These are phyloP conservation scores for Cylindrotheca closterium DNA, from an alignment of 108 stramenopile species.

Conservation along the genomic window DNA sequence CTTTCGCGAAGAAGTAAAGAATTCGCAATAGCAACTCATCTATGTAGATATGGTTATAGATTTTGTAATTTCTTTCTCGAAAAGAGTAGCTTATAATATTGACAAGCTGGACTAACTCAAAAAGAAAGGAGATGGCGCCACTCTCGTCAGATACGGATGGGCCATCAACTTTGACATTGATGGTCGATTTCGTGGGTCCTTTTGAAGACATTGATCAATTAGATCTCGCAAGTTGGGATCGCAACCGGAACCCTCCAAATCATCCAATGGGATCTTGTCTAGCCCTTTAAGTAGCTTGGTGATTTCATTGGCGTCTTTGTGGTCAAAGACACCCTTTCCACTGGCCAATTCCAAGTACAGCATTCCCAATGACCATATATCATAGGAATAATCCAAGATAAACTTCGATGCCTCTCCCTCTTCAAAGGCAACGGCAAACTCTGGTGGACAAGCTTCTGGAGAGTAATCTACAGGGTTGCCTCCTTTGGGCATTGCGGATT, in stretches of 20 bases:
- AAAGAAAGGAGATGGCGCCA: no score
- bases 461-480: conserved; percentile 85
- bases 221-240: conserved; percentile 61
- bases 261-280: conserved; percentile 43
- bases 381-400: conserved; percentile 68
- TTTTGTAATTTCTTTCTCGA: no score
- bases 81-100: no score
- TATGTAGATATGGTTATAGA: no score
- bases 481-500: conserved; percentile 74
- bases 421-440: conserved; percentile 80
- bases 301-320: conserved; percentile 61
- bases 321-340: conserved; percentile 75
- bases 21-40: no score
- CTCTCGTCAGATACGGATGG: conserved; percentile 81
- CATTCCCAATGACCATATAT: conserved; percentile 88
- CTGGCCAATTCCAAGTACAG: conserved; percentile 77
- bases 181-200: conserved; percentile 64
- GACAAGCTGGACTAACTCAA: no score
- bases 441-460: conserved; percentile 89
- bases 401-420: conserved; percentile 74
- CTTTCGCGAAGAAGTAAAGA: no score
- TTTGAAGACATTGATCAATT: conserved; percentile 58
- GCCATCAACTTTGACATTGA: conserved; percentile 59
- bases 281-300: conserved; percentile 56
- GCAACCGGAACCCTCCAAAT: conserved; percentile 39